Percentiles rank a stretch among this genome's conserved stretches.
Conservation (phyloP, 1,139 yeast genomes). For the Pichia sp. region DNA sequence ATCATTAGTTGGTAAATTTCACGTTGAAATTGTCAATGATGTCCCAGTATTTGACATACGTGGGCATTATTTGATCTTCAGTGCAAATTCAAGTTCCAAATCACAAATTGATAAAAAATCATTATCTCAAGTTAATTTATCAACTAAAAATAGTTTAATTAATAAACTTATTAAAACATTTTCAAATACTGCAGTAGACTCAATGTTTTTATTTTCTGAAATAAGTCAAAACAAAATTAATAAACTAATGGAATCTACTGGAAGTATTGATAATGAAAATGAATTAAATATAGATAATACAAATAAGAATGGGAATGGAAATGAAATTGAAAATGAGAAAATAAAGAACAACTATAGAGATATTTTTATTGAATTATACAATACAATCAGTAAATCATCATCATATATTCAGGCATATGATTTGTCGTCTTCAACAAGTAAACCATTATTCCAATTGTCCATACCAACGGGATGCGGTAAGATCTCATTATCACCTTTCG, state of each 20-base stretch:
- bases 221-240: slow-evolving; percentile 40
- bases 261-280: background rate
- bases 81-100: slow-evolving; percentile 28
- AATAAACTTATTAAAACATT: slow-evolving; percentile 42
- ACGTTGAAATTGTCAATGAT: slow-evolving; percentile 36
- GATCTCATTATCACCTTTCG: slow-evolving; percentile 58
- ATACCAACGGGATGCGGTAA: slow-evolving; percentile 60
- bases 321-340: background rate
- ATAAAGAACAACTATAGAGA: slow-evolving; percentile 20
- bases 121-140: slow-evolving; percentile 41
- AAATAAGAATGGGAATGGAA: background rate
- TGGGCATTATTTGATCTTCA: slow-evolving; percentile 48
- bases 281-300: background rate
- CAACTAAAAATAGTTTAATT: slow-evolving; percentile 41
- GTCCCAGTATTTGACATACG: slow-evolving; percentile 44
- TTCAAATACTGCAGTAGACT: slow-evolving; percentile 51
- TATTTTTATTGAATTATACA: slow-evolving; percentile 22
- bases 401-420: slow-evolving; percentile 27
- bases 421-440: slow-evolving; percentile 7
- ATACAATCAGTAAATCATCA: slow-evolving; percentile 29
- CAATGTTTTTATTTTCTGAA: slow-evolving; percentile 45
- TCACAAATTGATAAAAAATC: slow-evolving; percentile 2
- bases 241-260: slow-evolving; percentile 29
- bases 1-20: slow-evolving; percentile 16
- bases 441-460: slow-evolving; percentile 45